Evolutionary conservation across 148 eudicot species (phyloP), one percentile per base, ranked within the genome.

Genomic region (Amaranthus palmeri): DNA sequence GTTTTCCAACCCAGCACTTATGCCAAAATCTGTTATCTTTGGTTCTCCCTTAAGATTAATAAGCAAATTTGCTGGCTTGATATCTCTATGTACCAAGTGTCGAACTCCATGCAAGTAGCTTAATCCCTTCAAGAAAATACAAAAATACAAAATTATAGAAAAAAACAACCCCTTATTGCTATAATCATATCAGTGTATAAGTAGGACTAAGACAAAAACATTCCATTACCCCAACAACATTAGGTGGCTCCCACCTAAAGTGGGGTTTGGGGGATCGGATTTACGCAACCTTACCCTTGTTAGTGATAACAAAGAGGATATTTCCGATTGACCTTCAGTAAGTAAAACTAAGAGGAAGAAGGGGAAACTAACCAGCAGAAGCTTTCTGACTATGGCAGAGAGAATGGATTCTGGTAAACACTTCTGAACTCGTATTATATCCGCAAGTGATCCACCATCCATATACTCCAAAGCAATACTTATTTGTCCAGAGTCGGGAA

Each of bases 381-480:
- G 92, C 74, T 88, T 91, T 64, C 86, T 85, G 77, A 89, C 81
- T 78, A 91, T 87, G 47, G 83, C 75, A 4, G 98, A 93, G 80
- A 93, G 97, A 57, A 91, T 71, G 25, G 88, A 84, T 80, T 93
- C 98, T 45, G 98, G 98, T 82, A 93, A 76, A 74, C 82, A 64
- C 73, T 83, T 91, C 17, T 72, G 83, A 55, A 84, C 72, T 42
- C 75, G 80, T 60, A 93, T 67, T 61, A 91, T 72, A 79, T 93
- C 98, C 65, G 97, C 97, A 57, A 93, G 81, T 25, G 98, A 93
- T 72, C 98, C 98, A 64, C 97, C 98, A 83, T 93, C 87, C 98
- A 93, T 91, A 82, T 91, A 93, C 75, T 93, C 98, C 75, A 93
- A 75, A 64, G 98, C 98, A 78, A 93, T 93, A 79, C 97, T 93